Evolutionary conservation across 1,284 basidiomycete genomes (phyloP), one percentile per base, ranked within the genome.

Genomic region (Naganishia liquefaciens): DNA sequence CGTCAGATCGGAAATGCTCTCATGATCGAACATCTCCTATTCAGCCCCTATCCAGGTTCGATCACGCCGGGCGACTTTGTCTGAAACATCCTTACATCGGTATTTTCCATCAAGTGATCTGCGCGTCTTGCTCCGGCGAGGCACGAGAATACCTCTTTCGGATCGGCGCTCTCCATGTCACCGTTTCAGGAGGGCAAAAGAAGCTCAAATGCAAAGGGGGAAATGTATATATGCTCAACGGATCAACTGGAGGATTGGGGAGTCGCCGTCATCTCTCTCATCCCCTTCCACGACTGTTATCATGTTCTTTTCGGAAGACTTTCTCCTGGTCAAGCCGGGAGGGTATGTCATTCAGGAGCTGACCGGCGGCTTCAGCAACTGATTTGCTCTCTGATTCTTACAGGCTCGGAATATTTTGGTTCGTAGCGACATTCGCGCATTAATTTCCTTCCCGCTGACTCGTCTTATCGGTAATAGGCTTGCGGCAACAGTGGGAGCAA

Each of bases 401-500:
- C 57, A 60, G 57, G 28, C 42, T 60, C 19, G 57, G 57, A 2
- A 60, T 60, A 15, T 60, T 60, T 37, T 60, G 57, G 57, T 60
- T 28, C 27, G 57, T 43, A 6, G 6, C 54, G 4, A 25, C 27
- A 28, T 19, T 21, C 11, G 17, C 46, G 37, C 27, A 28, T 2
- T 37, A 13, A 11, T 21, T 13, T 9, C 30, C 19, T 19, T 9
- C 15, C 5, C 11, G n/a, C 43, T 23, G 27, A 37, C 28, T 28
- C 17, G 3, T n/a, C 17, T 30, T 11, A 55, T 15, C 28, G 10
- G 19, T 17, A 30, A 7, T 44, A 65, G 64, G 64, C 63, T 67
- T 19, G 55, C 62, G 10, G 62, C 66, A 23, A 67, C 66, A 3
- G 52, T 67, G 23, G 66, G 66, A 15, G 54, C 66, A 15, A 64